Percentiles rank a stretch among this genome's conserved stretches.
Evolutionary conservation across 768 basidiomycete genomes (phyloP).

Genomic region (Coprinopsis sp.): DNA sequence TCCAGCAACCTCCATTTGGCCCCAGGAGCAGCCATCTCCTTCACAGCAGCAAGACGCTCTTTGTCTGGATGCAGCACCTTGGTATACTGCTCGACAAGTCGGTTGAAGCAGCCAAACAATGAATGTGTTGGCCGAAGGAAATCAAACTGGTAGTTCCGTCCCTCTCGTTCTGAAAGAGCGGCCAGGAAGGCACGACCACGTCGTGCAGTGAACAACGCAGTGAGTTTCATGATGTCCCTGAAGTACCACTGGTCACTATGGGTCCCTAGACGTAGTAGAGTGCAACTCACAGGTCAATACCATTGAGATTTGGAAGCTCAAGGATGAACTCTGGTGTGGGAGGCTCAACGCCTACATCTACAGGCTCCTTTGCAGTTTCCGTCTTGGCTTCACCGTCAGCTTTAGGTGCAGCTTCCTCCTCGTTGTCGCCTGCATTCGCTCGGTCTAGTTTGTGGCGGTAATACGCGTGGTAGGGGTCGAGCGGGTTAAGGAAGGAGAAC

Average conservation of each 20-base stretch:
- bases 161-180: constrained; percentile 81
- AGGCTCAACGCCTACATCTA: constrained; percentile 71
- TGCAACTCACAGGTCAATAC: constrained; percentile 81
- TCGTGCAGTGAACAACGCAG: constrained; percentile 92
- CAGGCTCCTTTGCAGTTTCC: constrained; percentile 36
- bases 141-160: constrained; percentile 96
- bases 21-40: constrained; percentile 56
- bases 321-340: constrained; percentile 78
- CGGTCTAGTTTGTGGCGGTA: constrained; percentile 90
- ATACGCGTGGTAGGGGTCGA: constrained; percentile 98
- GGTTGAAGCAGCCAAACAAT: constrained; percentile 94
- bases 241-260: constrained; percentile 5
- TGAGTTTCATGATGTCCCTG: constrained; percentile 94
- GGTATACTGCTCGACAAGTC: constrained; percentile 93
- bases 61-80: constrained; percentile 83
- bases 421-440: constrained; percentile 67
- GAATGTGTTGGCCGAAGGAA: constrained; percentile 95
- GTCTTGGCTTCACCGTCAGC: constrained; percentile 39
- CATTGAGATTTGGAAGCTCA: constrained; percentile 81
- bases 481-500: constrained; percentile 96
- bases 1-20: constrained; percentile 78
- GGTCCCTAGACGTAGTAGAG: neutral
- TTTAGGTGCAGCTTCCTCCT: constrained; percentile 48
- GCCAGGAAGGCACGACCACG: constrained; percentile 85
- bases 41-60: constrained; percentile 66